Conservation (phyloP, 1,284 basidiomycete genomes). For the Neonothopanus nambi region DNA sequence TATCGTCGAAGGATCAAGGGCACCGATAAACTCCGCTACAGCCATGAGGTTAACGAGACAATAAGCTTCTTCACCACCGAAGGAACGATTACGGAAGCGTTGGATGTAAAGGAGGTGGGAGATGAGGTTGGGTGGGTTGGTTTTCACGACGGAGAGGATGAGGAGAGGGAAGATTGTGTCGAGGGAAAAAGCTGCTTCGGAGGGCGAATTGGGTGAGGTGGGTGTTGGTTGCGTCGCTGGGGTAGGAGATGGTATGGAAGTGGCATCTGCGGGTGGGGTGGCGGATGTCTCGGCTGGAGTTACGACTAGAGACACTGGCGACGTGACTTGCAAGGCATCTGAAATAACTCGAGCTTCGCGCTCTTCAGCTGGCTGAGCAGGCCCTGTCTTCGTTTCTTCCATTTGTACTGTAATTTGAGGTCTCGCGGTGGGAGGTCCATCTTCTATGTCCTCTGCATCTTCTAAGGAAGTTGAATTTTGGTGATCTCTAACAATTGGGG, state of each 20-base stretch:
- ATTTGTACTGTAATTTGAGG: background rate
- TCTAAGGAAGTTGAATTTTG: background rate
- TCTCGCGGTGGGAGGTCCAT: background rate
- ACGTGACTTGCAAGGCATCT: conserved; percentile 16
- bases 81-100: conserved; percentile 75
- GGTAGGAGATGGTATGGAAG: conserved; percentile 7
- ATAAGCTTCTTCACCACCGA: conserved; percentile 87
- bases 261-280: background rate
- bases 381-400: background rate
- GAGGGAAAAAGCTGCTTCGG: conserved; percentile 57
- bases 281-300: conserved; percentile 33
- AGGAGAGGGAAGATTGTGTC: conserved; percentile 87
- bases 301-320: conserved; percentile 2
- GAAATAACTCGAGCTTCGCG: conserved; percentile 33
- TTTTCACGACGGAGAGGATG: conserved; percentile 88
- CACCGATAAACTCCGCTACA: conserved; percentile 81
- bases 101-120: conserved; percentile 88
- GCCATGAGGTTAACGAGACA: conserved; percentile 93
- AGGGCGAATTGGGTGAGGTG: conserved; percentile 14
- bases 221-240: conserved; percentile 4
- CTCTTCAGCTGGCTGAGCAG: conserved; percentile 3
- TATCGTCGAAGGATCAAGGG: conserved; percentile 64
- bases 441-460: background rate
- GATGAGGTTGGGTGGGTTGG: conserved; percentile 83
- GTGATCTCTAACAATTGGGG: background rate